Base-by-base conservation (phyloP, 208 protist genomes). In the Wallacemonas sp. region DNA sequence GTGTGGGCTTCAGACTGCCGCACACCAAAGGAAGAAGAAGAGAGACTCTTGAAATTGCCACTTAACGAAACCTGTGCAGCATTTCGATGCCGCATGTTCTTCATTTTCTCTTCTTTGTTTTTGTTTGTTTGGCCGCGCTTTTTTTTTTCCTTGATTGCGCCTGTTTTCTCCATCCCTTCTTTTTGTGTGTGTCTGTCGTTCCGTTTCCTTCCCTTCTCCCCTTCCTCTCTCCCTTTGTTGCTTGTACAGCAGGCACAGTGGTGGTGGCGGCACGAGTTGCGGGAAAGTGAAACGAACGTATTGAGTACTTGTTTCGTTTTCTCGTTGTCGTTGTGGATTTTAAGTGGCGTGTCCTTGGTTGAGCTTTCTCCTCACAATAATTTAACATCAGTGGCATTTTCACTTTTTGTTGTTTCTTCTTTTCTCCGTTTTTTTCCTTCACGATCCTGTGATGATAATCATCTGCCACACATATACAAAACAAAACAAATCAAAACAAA, bases 171-270 rank as follows among this genome's bases (percentile, higher is more conserved):
- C 16, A 16, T 54, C 26, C 23, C 27, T 61, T 58, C 61, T 52
- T 17, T 67, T 68, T 48, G 30, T 34, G 60, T 68, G 54, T 36
- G 63, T 64, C 44, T 78, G 30, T 46, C 57, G 61, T 46, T 68
- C 55, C 29, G 14, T 55, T 56, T 72, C 57, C 68, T 46, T 54
- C 11, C 41, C 29, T 66, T 44, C 14, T 14, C 6, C 36, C 36
- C 36, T 14, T 14, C 14, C 14, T 41, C 14, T 41, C 9, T 6
- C 36, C 36, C 14, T 41, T 6, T 17, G 14, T 41, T 41, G 36
- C 36, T 41, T 41, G 9, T 17, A 14, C 14, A 17, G 36, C 36
- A 6, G 9, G 36, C 36, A 41, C 36, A 6, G 36, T 41, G 36
- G 14, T 41, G 9, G n/a, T n/a, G n/a, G n/a, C n/a, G n/a, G n/a